Base-by-base conservation (phyloP, 768 basidiomycete genomes). In the Amyloporia xantha region DNA sequence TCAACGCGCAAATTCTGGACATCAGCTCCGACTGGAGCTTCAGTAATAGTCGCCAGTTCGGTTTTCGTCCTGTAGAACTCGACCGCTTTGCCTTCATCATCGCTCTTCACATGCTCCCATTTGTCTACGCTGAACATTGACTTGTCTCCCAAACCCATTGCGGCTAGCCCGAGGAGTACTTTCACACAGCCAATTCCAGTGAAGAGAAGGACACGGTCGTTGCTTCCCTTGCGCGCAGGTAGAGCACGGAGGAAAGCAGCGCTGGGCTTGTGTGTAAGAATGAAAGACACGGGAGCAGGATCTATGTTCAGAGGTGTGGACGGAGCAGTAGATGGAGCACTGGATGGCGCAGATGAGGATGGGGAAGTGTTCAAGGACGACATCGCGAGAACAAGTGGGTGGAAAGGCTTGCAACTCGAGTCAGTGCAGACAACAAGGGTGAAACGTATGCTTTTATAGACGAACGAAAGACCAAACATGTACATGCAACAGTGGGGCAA, bases 141-240 rank as follows among this genome's bases (percentile, higher is more conserved):
- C 44, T 49, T 49, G 40, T 59, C 57, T 27, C 48, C 48, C 26
- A 62, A 47, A 10, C 55, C 28, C 13, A 53, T 52, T 1, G 48
- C 52, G 1, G 60, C 60, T 13, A 47, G 47, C 2, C 38, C 38
- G 21, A 62, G 54, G 11, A 59, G 44, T 10, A 24, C 35, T 19
- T 46, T 33, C 3, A 51, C 44, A n/a, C 36, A 0, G 5, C 60
- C 60, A 5, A 4, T 9, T 9, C 60, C 60, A 20, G 27, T 48
- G 48, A 53, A 56, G 35, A 56, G 37, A 35, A 62, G 51, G 13
- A 55, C 52, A 20, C 56, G 56, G 47, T 62, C 60, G 15, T 30
- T 37, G 44, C 42, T 58, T 13, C 49, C 53, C 48, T 47, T 48
- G 13, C 24, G 44, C 3, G 41, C 48, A 20, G 58, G 54, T 10